These are phyloP conservation scores for Phytophthora ohioensis DNA, from an alignment of 352 stramenopile species.

Conservation along the genomic window DNA sequence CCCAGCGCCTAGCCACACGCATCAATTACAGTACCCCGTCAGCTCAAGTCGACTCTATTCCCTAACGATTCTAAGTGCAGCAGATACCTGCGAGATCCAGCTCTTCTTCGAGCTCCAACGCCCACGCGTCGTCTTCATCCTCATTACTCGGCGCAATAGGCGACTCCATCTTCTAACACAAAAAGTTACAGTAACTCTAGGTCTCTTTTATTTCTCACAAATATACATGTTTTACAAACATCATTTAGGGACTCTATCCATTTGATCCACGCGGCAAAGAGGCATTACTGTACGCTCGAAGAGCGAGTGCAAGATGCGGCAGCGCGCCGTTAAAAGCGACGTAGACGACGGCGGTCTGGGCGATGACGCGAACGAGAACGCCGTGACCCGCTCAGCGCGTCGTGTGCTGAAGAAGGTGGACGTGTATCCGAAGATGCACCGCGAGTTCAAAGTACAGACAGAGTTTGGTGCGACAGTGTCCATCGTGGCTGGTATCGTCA, in stretches of 20 bases:
- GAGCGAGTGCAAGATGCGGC: conserved; percentile 50
- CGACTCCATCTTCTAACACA: conserved; percentile 8
- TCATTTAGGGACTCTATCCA: conserved; percentile 5
- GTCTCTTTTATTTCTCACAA: conserved; percentile 23
- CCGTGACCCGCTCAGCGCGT: conserved; percentile 55
- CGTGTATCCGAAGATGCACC: conserved; percentile 97
- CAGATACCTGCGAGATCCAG: conserved; percentile 50
- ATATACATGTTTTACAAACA: background rate
- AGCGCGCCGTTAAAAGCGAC: conserved; percentile 67
- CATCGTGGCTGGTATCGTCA: conserved; percentile 23
- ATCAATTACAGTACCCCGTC: background rate
- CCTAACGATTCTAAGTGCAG: background rate
- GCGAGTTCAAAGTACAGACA: conserved; percentile 96
- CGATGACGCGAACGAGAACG: conserved; percentile 41
- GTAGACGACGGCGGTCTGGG: conserved; percentile 56
- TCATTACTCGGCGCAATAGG: background rate
- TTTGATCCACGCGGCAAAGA: conserved; percentile 28
- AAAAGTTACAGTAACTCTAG: background rate
- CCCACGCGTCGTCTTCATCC: conserved; percentile 66
- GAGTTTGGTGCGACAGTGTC: conserved; percentile 85
- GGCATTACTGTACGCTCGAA: conserved; percentile 2
- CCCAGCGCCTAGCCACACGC: conserved; percentile 1
- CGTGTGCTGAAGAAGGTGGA: conserved; percentile 85
- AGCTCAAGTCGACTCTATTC: background rate
- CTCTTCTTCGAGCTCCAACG: conserved; percentile 76